Base-by-base conservation (phyloP, 1,284 basidiomycete species). In the Pseudozyma sp. region DNA sequence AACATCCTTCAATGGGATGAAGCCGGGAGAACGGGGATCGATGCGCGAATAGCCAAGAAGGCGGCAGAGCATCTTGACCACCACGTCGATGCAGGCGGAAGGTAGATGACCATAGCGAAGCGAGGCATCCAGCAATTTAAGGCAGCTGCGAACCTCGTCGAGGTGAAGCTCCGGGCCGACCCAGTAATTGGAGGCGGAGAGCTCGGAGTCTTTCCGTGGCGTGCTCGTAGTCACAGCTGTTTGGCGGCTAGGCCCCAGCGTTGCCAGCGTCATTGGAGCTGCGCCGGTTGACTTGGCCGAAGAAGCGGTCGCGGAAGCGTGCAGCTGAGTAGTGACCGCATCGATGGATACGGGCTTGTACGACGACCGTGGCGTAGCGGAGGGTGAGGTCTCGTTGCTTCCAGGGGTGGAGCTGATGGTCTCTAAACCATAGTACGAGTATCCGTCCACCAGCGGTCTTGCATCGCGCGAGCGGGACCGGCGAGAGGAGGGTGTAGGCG, bases 391-490 rank as follows among this genome's bases (percentile, higher is more conserved):
- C 39, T 66, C 61, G 29, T 66, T 52, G 58, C 74, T 78, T 24
- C 44, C 60, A 9, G 72, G 61, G 2, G 69, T 78, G 4, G 77
- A 68, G 42, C 64, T 77, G 47, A 74, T 72, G 39, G 59, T 63
- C 44, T 84, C 80, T 35, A 82, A 60, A 31, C 80, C 82, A 46
- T 81, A 84, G 65, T 80, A 82, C 31, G 80, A 80, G 67, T 79
- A 83, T 44, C 81, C 80, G 11, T 78, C 73, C 31, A 61, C 48
- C 30, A 80, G 51, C n/a, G 80, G 64, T 16, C 72, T 52, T 3
- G 68, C 58, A 30, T 81, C 77, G 24, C 67, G 72, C 5, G 77
- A 79, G 13, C 73, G 72, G 11, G 77, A 68, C 2, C 78, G 73
- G 30, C 63, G 72, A 1, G 61, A 58, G 10, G 69, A 60, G 13